Evolutionary conservation across 2,329 filamentous ascomycete species (phyloP).

Genomic region (Stagonosporopsis vannaccii): DNA sequence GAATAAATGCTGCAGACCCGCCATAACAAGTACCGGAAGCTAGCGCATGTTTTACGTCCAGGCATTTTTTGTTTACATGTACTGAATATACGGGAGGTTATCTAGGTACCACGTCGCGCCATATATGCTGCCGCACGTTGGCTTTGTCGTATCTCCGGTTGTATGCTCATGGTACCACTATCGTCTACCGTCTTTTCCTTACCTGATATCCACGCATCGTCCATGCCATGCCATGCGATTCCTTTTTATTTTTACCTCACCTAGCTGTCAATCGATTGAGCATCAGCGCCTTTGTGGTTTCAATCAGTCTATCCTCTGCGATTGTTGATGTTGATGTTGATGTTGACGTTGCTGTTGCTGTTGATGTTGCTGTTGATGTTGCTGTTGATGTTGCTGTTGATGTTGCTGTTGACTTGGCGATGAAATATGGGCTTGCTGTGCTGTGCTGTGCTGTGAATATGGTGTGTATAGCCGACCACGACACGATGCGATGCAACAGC

Average conservation of each 20-base stretch:
- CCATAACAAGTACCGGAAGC: neutral
- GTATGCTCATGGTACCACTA: neutral
- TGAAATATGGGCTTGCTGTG: too few species aligned
- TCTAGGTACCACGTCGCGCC: neutral
- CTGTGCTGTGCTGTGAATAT: too few species aligned
- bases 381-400: neutral
- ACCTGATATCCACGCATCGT: constrained; percentile 19
- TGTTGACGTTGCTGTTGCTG: neutral
- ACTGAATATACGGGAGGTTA: neutral
- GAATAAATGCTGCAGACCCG: neutral
- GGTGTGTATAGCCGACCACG: neutral
- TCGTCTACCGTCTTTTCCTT: neutral
- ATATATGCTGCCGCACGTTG: too few species aligned
- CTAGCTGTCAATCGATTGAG: neutral
- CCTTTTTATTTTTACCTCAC: neutral
- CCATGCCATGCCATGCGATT: constrained; percentile 13
- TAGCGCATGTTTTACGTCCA: neutral
- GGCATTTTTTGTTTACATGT: constrained; percentile 3
- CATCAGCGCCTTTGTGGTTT: neutral
- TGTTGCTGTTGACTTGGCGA: neutral
- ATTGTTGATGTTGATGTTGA: neutral
- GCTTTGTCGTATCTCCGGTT: too few species aligned
- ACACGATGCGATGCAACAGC: neutral
- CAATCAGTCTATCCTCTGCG: neutral
- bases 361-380: too few species aligned